phyloP scores from a whole-genome alignment of 208 protist genomes.

The Naegleria lovaniensis region DNA sequence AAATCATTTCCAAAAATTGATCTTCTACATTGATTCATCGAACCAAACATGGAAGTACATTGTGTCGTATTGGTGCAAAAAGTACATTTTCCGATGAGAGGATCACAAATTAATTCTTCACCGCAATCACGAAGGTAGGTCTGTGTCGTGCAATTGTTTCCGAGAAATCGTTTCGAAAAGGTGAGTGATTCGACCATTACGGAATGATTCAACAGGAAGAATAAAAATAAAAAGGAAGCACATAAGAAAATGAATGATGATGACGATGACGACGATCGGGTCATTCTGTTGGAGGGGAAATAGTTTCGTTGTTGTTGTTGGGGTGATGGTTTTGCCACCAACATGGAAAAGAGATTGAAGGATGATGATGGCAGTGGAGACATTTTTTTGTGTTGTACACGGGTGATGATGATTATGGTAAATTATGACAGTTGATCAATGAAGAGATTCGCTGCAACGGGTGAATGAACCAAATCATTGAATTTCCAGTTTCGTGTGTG shows the following conservation, averaged over 20 bases:
- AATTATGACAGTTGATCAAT: no score
- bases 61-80: background rate
- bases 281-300: no score
- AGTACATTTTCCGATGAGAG: background rate
- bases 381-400: no score
- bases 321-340: background rate
- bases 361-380: no score
- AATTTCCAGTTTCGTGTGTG: no score
- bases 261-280: no score
- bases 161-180: background rate
- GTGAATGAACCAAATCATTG: no score
- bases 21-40: background rate
- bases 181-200: background rate
- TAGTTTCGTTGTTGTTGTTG: no score
- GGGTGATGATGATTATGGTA: no score
- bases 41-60: background rate
- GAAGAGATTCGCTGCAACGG: no score
- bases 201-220: background rate
- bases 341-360: background rate
- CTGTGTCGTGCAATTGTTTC: background rate
- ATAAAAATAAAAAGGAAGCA: background rate
- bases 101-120: background rate
- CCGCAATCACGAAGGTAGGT: background rate
- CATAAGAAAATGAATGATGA: no score
- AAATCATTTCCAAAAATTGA: background rate